Conservation (phyloP, 306 rosid genomes). For the Vigna trinervia region DNA sequence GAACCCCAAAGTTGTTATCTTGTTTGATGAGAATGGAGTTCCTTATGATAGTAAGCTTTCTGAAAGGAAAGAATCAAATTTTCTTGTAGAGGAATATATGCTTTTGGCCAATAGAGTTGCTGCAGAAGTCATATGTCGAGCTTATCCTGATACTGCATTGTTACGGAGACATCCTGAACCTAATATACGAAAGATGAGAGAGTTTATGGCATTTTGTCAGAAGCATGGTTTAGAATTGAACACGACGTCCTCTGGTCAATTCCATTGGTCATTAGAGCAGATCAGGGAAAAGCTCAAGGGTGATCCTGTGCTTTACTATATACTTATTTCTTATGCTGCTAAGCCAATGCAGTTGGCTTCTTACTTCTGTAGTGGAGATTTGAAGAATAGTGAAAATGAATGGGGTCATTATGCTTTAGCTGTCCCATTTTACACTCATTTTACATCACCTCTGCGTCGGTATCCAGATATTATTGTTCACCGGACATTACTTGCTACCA, state of each 20-base stretch:
- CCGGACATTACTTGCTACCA: constrained; percentile 73
- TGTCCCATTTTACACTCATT: constrained; percentile 85
- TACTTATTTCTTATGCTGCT: constrained; percentile 73
- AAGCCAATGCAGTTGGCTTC: constrained; percentile 82
- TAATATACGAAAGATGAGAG: constrained; percentile 72
- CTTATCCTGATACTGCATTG: constrained; percentile 81
- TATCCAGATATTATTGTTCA: constrained; percentile 97
- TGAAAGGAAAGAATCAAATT: constrained; percentile 65
- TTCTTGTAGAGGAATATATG: constrained; percentile 91
- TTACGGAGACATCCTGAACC: constrained; percentile 94
- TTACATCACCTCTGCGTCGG: constrained; percentile 87
- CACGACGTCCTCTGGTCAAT: constrained; percentile 74
- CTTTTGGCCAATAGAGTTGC: constrained; percentile 83
- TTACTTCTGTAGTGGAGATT: constrained; percentile 83
- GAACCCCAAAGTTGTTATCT: constrained; percentile 57
- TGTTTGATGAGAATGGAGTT: constrained; percentile 73
- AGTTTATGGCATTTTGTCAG: constrained; percentile 78
- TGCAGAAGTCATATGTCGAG: constrained; percentile 84
- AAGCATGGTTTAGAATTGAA: constrained; percentile 79
- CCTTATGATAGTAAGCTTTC: constrained; percentile 66
- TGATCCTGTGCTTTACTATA: constrained; percentile 67
- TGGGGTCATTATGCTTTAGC: constrained; percentile 87
- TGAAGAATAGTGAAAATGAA: constrained; percentile 53
- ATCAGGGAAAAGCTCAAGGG: constrained; percentile 75
- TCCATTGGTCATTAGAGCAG: constrained; percentile 66